These are phyloP conservation scores for Tolypocladium capitatum DNA, from an alignment of 2,329 filamentous ascomycete species.

Conservation along the genomic window DNA sequence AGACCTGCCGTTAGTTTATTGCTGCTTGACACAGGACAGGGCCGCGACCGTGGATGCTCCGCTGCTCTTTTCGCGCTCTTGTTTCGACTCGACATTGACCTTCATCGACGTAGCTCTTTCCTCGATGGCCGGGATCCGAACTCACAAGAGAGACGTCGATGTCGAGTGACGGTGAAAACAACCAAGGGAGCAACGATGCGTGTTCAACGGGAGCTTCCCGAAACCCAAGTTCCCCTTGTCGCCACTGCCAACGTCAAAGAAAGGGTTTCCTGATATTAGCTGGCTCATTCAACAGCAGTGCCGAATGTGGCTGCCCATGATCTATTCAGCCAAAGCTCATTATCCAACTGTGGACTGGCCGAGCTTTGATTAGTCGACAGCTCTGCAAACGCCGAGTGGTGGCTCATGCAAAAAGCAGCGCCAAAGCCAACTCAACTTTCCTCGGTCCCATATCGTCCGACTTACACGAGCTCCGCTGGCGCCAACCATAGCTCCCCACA, in stretches of 20 bases:
- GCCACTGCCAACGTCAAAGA: too few relatives aligned
- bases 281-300: not conserved
- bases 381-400: not conserved
- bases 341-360: too few relatives aligned
- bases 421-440: too few relatives aligned
- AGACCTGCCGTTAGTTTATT: not conserved
- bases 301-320: not conserved
- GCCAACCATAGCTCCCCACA: conserved; percentile 9
- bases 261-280: too few relatives aligned
- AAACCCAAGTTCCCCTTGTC: too few relatives aligned
- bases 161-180: not conserved
- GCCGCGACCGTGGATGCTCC: not conserved
- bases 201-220: not conserved
- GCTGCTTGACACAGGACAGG: too few relatives aligned
- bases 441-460: not conserved
- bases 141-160: not conserved
- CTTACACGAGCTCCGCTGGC: not conserved
- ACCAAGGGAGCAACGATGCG: not conserved
- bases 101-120: not conserved
- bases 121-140: not conserved
- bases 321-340: too few relatives aligned
- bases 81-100: not conserved
- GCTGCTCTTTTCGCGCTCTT: not conserved
- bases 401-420: not conserved
- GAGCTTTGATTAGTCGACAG: too few relatives aligned